Evolutionary conservation across 306 rosid species (phyloP).

Genomic region (Cucurbita ficifolia): DNA sequence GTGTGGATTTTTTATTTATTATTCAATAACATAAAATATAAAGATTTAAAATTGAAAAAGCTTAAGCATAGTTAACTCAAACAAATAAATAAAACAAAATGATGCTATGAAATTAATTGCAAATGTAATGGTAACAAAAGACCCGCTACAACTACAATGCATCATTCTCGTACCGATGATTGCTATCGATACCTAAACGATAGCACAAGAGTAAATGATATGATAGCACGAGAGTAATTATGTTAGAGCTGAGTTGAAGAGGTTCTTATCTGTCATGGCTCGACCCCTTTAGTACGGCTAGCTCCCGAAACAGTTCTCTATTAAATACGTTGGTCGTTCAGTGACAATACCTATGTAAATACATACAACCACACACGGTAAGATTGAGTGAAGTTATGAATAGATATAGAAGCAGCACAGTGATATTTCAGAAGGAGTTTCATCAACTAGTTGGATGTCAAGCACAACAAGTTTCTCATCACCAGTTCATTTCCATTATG

Average conservation of each 20-base stretch:
- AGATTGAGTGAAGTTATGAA: neutral
- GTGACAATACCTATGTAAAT: neutral
- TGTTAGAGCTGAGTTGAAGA: neutral
- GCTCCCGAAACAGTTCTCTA: neutral
- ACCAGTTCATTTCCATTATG: neutral
- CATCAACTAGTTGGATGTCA: neutral
- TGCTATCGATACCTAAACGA: neutral
- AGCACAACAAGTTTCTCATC: neutral
- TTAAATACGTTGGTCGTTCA: neutral
- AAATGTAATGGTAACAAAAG: neutral
- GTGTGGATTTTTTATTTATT: no score
- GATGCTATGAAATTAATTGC: neutral
- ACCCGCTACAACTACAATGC: neutral
- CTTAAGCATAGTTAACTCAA: neutral
- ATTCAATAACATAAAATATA: neutral
- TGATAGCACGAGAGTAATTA: neutral
- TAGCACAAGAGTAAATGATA: no score
- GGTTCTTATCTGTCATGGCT: neutral
- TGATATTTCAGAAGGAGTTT: no score
- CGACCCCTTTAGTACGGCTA: neutral
- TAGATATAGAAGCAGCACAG: neutral
- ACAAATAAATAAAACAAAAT: neutral
- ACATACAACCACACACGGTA: neutral
- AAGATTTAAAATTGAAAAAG: neutral
- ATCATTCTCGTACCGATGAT: neutral